Evolutionary conservation across 2,329 filamentous ascomycete genomes (phyloP).

Genomic region (Trichophyton verrucosum): DNA sequence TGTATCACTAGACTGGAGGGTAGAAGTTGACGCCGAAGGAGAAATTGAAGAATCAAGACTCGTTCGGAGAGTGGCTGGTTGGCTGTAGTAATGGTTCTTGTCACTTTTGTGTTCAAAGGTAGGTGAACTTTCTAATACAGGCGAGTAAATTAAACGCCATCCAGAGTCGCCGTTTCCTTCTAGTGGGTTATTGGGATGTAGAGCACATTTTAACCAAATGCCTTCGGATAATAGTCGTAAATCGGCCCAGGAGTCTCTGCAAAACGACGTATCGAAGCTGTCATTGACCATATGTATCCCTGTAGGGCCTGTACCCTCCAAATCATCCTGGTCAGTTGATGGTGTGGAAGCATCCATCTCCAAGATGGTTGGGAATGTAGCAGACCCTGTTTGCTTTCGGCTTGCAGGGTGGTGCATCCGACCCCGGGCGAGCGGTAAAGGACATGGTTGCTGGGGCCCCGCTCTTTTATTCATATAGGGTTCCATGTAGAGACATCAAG

Average conservation of each 20-base stretch:
- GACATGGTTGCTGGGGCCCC: background rate
- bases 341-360: background rate
- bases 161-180: background rate
- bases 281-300: background rate
- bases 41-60: background rate
- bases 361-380: background rate
- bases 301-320: background rate
- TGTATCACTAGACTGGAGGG: background rate
- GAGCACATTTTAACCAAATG: background rate
- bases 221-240: background rate
- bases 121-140: background rate
- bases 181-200: background rate
- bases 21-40: background rate
- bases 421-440: background rate
- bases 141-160: background rate
- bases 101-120: background rate
- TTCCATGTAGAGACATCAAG: background rate
- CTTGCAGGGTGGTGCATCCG: background rate
- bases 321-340: background rate
- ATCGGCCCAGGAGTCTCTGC: background rate
- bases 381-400: background rate
- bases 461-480: background rate
- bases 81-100: background rate
- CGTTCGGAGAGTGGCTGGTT: background rate
- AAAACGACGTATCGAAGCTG: background rate